Percentiles rank a stretch among this genome's conserved stretches.
phyloP scores from a whole-genome alignment of 2,329 filamentous ascomycete species.

The Fusarium stilboides region DNA sequence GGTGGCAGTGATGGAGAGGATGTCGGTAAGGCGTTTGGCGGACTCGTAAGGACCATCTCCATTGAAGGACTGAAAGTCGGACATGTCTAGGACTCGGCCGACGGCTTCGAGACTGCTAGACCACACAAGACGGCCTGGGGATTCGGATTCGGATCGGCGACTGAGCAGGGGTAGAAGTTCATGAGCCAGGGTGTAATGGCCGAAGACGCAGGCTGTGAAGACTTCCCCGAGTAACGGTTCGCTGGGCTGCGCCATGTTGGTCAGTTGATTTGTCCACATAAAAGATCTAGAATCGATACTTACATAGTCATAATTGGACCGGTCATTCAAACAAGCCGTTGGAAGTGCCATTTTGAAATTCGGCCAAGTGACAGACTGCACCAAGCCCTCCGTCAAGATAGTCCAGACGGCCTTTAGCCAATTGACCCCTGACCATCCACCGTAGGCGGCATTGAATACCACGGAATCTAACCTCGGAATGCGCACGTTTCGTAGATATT shows the following conservation, averaged over 20 bases:
- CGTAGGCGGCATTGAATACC: slow-evolving; percentile 90
- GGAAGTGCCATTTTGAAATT: slow-evolving; percentile 77
- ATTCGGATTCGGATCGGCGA: slow-evolving; percentile 58
- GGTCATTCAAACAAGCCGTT: slow-evolving; percentile 61
- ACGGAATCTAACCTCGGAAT: slow-evolving; percentile 83
- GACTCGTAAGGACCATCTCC: slow-evolving; percentile 82
- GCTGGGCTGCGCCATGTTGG: slow-evolving; percentile 60
- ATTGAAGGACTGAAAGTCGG: slow-evolving; percentile 83
- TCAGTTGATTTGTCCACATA: not conserved
- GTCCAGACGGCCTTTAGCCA: slow-evolving; percentile 72
- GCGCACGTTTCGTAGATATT: slow-evolving; percentile 60
- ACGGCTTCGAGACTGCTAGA: slow-evolving; percentile 84
- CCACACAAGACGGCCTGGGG: slow-evolving; percentile 84
- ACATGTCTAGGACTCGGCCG: slow-evolving; percentile 66
- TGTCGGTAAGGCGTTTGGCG: slow-evolving; percentile 88
- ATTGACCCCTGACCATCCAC: slow-evolving; percentile 86
- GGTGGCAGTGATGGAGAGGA: slow-evolving; percentile 81
- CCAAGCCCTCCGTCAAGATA: slow-evolving; percentile 71
- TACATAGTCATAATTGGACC: slow-evolving; percentile 55
- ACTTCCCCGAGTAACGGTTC: slow-evolving; percentile 79
- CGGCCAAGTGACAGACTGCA: slow-evolving; percentile 82
- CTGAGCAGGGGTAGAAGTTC: slow-evolving; percentile 82
- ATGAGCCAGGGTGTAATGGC: slow-evolving; percentile 92
- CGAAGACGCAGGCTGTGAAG: slow-evolving; percentile 94
- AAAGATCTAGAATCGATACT: slow-evolving; percentile 15